Evolutionary conservation across 495 filamentous ascomycete species (phyloP).

Genomic region (Beverwykella pulmonaria): DNA sequence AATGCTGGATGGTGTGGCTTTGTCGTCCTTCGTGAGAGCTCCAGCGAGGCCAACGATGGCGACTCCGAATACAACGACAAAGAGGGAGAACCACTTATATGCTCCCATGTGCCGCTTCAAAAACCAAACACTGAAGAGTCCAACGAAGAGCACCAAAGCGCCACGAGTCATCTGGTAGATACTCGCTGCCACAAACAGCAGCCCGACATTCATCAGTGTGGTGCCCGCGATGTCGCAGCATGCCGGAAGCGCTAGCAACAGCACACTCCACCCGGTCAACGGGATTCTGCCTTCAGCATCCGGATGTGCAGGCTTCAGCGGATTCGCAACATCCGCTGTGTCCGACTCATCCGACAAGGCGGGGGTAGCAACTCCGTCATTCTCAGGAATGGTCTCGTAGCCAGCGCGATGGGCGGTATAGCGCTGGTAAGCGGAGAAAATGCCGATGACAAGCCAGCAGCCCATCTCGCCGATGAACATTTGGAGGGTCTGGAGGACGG

Average conservation of each 20-base stretch:
- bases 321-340: conserved; percentile 53
- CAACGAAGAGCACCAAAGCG: conserved; percentile 91
- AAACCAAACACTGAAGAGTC: conserved; percentile 91
- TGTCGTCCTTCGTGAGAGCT: conserved; percentile 65
- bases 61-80: conserved; percentile 85
- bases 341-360: conserved; percentile 26
- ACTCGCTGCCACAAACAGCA: conserved; percentile 89
- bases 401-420: conserved; percentile 59
- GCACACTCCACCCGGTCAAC: conserved; percentile 70
- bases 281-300: conserved; percentile 53
- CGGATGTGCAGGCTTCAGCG: conserved; percentile 45
- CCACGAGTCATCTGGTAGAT: conserved; percentile 99
- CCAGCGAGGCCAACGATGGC: conserved; percentile 88
- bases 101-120: conserved; percentile 71
- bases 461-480: conserved; percentile 96
- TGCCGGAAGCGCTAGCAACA: conserved; percentile 80
- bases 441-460: conserved; percentile 82
- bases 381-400: conserved; percentile 62
- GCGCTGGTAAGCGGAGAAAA: conserved; percentile 64
- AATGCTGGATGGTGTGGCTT: conserved; percentile 45
- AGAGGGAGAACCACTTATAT: conserved; percentile 88
- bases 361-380: conserved; percentile 18
- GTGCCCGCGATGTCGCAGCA: conserved; percentile 93
- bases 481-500: conserved; percentile 90
- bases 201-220: conserved; percentile 93